Percentiles rank a stretch among this genome's conserved stretches.
phyloP scores from a whole-genome alignment of 371 early-diverging fungal genomes.

The Neoconidiobolus thromboides region DNA sequence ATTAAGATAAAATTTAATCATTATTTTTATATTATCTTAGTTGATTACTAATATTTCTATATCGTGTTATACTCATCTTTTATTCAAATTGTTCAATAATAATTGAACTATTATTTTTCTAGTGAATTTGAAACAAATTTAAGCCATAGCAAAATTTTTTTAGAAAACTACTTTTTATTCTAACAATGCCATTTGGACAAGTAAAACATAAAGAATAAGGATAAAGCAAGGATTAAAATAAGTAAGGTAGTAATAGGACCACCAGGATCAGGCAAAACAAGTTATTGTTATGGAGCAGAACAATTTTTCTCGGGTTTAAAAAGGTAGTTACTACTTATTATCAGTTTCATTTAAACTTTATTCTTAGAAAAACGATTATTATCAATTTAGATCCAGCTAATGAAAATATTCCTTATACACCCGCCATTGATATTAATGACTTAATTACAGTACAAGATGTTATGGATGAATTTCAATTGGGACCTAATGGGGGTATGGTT shows the following conservation, averaged over 20 bases:
- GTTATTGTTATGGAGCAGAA: constrained; percentile 84
- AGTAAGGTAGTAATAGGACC: constrained; percentile 81
- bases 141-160: too few species aligned
- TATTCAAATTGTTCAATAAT: too few species aligned
- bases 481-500: constrained; percentile 98
- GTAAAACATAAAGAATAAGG: not conserved
- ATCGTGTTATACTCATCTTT: too few species aligned
- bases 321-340: constrained; percentile 22
- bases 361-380: constrained; percentile 51
- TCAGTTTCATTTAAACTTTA: not conserved
- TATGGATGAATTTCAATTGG: constrained; percentile 82
- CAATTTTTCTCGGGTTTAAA: constrained; percentile 70
- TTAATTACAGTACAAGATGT: constrained; percentile 90
- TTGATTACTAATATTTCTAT: too few species aligned
- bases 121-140: too few species aligned
- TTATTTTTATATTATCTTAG: too few species aligned
- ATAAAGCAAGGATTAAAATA: not conserved
- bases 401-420: constrained; percentile 69
- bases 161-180: too few species aligned
- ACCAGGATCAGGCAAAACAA: constrained; percentile 96
- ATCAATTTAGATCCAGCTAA: constrained; percentile 99
- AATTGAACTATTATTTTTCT: too few species aligned
- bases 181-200: not conserved
- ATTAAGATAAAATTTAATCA: too few species aligned
- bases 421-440: constrained; percentile 77